These are phyloP conservation scores for Candida smagusa DNA, from an alignment of 1,139 yeast genomes.

Conservation along the genomic window DNA sequence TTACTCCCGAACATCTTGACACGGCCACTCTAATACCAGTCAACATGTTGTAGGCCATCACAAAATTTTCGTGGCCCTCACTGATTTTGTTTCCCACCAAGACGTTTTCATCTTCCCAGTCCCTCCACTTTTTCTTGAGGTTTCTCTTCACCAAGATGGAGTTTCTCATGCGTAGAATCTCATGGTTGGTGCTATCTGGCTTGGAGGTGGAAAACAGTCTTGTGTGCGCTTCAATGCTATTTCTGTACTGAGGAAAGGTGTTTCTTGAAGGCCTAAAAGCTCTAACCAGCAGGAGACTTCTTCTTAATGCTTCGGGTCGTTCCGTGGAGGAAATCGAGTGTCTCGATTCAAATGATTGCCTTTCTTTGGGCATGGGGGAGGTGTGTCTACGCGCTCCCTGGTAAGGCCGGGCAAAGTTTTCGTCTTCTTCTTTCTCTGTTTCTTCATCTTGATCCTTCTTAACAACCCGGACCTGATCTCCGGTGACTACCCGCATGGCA, in stretches of 20 bases:
- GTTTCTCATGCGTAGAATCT: constrained; percentile 42
- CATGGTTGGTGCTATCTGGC: constrained; percentile 30
- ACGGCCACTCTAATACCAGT: constrained; percentile 97
- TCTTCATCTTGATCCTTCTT: no score
- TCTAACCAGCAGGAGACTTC: constrained; percentile 9
- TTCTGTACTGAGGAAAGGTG: constrained; percentile 19
- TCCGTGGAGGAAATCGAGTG: background rate
- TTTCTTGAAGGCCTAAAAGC: constrained; percentile 15
- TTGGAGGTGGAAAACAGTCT: constrained; percentile 8
- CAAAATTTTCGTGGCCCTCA: constrained; percentile 91
- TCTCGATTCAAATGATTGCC: constrained; percentile 5
- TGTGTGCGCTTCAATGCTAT: constrained; percentile 5
- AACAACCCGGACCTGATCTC: no score
- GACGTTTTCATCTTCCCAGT: constrained; percentile 60
- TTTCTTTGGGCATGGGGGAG: constrained; percentile 8
- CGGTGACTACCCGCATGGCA: no score
- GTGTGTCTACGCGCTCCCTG: constrained; percentile 17
- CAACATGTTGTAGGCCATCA: constrained; percentile 94
- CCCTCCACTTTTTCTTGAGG: constrained; percentile 35
- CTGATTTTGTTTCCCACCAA: constrained; percentile 78
- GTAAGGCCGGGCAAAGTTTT: background rate
- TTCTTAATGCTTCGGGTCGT: constrained; percentile 1
- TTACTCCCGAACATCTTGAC: constrained; percentile 83
- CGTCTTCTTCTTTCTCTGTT: no score
- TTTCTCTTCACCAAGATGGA: constrained; percentile 43